Conservation (phyloP, 345 rosid genomes). For the Psidium friedrichsthalianum region DNA sequence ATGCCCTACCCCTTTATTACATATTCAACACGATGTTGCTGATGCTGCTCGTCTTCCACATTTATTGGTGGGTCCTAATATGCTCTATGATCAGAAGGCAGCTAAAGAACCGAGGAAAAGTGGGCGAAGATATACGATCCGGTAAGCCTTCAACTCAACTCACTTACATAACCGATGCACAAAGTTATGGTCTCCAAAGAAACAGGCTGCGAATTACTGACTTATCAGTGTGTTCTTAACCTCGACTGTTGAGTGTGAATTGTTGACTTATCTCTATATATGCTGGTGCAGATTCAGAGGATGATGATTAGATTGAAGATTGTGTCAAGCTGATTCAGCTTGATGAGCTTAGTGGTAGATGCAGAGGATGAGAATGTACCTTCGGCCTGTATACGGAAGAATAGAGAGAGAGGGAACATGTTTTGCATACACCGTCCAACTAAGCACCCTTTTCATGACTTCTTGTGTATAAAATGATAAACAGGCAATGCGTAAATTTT, state of each 20-base stretch:
- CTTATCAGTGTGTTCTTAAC: neutral
- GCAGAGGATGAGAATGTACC: neutral
- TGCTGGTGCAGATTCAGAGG: conserved; percentile 74
- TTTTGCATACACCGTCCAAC: neutral
- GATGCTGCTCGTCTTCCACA: conserved; percentile 80
- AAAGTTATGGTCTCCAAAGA: neutral
- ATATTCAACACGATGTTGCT: conserved; percentile 78
- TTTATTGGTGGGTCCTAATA: conserved; percentile 97
- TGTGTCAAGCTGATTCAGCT: neutral
- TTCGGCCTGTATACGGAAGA: neutral
- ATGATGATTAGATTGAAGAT: conserved; percentile 52
- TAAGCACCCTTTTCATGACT: neutral
- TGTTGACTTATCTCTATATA: neutral
- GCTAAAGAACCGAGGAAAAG: conserved; percentile 79
- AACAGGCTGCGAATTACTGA: neutral
- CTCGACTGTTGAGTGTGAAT: neutral
- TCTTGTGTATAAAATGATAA: neutral
- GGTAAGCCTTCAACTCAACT: conserved; percentile 33
- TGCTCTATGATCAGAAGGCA: conserved; percentile 80
- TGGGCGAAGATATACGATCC: conserved; percentile 96
- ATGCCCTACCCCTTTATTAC: conserved; percentile 43
- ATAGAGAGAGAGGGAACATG: neutral
- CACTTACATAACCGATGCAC: neutral
- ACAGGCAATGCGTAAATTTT: neutral
- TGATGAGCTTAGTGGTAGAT: neutral